Conservation (phyloP, 257 asterid genomes). For the Ilex aquifolium region DNA sequence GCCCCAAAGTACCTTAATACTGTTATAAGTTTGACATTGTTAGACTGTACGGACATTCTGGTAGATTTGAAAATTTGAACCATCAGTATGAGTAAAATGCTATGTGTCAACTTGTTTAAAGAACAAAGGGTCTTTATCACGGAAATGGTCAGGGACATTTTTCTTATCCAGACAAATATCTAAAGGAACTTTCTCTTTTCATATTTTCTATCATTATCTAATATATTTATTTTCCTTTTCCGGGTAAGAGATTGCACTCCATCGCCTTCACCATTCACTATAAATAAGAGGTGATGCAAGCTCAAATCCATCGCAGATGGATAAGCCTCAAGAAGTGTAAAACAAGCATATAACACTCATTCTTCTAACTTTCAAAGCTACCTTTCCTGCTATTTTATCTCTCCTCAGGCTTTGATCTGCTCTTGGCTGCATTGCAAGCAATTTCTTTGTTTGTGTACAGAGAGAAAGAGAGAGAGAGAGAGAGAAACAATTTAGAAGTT, state of each 20-base stretch:
- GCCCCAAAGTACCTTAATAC: constrained; percentile 16
- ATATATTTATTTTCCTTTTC: constrained; percentile 11
- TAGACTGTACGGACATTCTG: constrained; percentile 11
- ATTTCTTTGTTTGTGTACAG: no score
- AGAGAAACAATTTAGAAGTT: no score
- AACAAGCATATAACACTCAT: constrained; percentile 7
- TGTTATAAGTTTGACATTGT: background rate
- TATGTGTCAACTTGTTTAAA: constrained; percentile 32
- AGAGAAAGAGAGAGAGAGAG: background rate
- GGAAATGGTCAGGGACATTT: constrained; percentile 24
- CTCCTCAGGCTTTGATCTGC: no score
- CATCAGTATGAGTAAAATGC: background rate
- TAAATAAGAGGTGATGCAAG: constrained; percentile 35
- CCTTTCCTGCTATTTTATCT: background rate
- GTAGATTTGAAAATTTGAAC: background rate
- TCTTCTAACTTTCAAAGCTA: background rate
- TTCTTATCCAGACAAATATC: constrained; percentile 35
- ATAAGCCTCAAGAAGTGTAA: constrained; percentile 2
- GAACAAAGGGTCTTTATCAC: constrained; percentile 22
- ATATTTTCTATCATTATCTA: constrained; percentile 16
- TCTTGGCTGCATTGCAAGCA: no score
- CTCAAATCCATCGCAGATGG: constrained; percentile 14
- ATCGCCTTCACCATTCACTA: constrained; percentile 40
- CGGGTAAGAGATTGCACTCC: constrained; percentile 18
- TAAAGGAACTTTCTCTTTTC: constrained; percentile 20